Percentiles rank a stretch among this genome's conserved stretches.
phyloP scores from a whole-genome alignment of 2,329 filamentous ascomycete species.

The Helicocarpus griseus region DNA sequence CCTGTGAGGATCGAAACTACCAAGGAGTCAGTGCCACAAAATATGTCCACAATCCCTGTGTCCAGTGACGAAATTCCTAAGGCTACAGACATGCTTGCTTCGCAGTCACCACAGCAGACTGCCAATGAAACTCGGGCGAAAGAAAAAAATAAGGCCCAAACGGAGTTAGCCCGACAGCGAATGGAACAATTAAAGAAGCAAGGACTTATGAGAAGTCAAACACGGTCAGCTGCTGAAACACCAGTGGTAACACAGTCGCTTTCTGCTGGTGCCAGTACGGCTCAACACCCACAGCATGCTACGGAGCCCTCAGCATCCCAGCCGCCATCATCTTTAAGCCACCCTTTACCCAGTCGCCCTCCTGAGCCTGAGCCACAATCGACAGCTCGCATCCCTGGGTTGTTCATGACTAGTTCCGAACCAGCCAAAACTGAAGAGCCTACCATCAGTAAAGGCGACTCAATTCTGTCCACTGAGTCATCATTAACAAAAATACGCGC shows the following conservation, averaged over 20 bases:
- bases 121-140: conserved; percentile 21
- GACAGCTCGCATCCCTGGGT: conserved; percentile 39
- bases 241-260: neutral
- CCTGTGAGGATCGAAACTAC: conserved; percentile 2
- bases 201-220: conserved; percentile 31
- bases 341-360: conserved; percentile 30
- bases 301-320: conserved; percentile 3
- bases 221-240: conserved; percentile 14
- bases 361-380: conserved; percentile 20
- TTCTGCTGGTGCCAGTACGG: conserved; percentile 3
- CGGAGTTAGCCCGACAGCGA: conserved; percentile 66
- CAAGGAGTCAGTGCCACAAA: neutral
- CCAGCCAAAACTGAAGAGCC: neutral
- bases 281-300: conserved; percentile 6
- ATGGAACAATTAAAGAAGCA: conserved; percentile 62
- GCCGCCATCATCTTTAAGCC: conserved; percentile 13
- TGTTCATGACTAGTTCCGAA: conserved; percentile 37
- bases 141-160: conserved; percentile 53
- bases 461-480: neutral
- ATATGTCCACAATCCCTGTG: conserved; percentile 2
- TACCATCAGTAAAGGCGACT: neutral
- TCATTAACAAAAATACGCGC: conserved; percentile 11
- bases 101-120: conserved; percentile 1
- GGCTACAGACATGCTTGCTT: conserved; percentile 16
- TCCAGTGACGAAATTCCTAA: conserved; percentile 14